Conservation (phyloP, 2,329 filamentous ascomycete genomes). For the Dothidotthia symphoricarpi region DNA sequence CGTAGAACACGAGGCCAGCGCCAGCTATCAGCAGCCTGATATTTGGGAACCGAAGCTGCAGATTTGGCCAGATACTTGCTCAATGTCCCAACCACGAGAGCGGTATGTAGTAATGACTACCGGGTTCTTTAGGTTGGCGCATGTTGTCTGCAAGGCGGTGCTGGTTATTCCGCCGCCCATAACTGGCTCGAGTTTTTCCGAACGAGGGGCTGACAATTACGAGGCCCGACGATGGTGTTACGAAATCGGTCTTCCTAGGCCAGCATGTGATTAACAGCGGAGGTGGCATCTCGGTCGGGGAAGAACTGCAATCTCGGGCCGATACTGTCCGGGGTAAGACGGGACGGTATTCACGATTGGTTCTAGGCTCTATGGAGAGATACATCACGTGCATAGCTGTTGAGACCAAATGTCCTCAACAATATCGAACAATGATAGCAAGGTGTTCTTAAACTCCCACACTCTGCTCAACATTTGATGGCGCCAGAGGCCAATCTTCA, state of each 20-base stretch:
- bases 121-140: too few relatives aligned
- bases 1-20: constrained; percentile 21
- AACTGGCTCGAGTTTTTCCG: constrained; percentile 4
- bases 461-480: too few relatives aligned
- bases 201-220: constrained; percentile 2
- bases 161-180: constrained; percentile 9
- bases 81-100: background rate
- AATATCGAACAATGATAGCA: too few relatives aligned
- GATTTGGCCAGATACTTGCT: too few relatives aligned
- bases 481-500: too few relatives aligned
- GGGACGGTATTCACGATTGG: too few relatives aligned
- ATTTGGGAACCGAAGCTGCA: constrained; percentile 17
- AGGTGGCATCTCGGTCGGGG: constrained; percentile 10
- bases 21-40: constrained; percentile 13
- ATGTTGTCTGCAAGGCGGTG: background rate
- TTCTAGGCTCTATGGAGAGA: background rate
- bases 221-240: constrained; percentile 20
- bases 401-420: too few relatives aligned
- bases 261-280: constrained; percentile 23
- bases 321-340: constrained; percentile 18
- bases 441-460: too few relatives aligned
- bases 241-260: constrained; percentile 21
- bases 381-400: background rate
- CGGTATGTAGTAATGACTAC: constrained; percentile 1
- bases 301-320: constrained; percentile 11